Evolutionary conservation across 805 yeast species (phyloP), one percentile per base, ranked within the genome.

Genomic region (Nakazawaea laoshanensis): DNA sequence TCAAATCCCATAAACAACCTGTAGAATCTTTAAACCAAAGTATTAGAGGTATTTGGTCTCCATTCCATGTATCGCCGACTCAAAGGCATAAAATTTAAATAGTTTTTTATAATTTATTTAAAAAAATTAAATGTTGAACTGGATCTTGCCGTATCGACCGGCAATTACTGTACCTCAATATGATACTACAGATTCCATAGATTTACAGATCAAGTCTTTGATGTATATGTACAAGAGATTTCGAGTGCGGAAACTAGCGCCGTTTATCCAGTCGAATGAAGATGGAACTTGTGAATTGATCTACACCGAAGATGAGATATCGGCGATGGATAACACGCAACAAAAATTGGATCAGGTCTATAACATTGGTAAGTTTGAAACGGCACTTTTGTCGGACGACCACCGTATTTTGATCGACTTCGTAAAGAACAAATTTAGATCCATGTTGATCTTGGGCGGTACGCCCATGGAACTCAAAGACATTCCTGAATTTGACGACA

Each of bases 41-140:
- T 36, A 87, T 89, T 12, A 81, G 98, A 67, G 98, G 98, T 49
- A 69, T 92, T 30, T 92, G 98, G 98, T 87, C 96, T 29, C 98
- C 98, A 38, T 67, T 89, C 64, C 96, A 88, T 51, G 79, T 71
- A 32, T 73, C 67, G 36, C 66, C 71, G 41, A 52, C 56, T 24
- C 61, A 52, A 39, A 65, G 79, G 50, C 63, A 61, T 53, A 65
- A 59, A 47, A 55, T 70, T 24, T 69, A 53, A 50, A 7, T n/a
- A n/a, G n/a, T n/a, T n/a, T n/a, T n/a, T n/a, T n/a, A n/a, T n/a
- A n/a, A n/a, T n/a, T n/a, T n/a, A n/a, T n/a, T n/a, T n/a, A n/a
- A n/a, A 24, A 24, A 12, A n/a, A 24, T 13, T 13, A n/a, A 5
- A 57, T 52, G 43, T 47, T 55, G 39, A 44, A 45, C 4, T 56